A percentile compares a stretch with the other conserved stretches of the same genome.
Conservation (phyloP, 192 early-diverging fungal genomes). For the Allomyces macrogynus region DNA sequence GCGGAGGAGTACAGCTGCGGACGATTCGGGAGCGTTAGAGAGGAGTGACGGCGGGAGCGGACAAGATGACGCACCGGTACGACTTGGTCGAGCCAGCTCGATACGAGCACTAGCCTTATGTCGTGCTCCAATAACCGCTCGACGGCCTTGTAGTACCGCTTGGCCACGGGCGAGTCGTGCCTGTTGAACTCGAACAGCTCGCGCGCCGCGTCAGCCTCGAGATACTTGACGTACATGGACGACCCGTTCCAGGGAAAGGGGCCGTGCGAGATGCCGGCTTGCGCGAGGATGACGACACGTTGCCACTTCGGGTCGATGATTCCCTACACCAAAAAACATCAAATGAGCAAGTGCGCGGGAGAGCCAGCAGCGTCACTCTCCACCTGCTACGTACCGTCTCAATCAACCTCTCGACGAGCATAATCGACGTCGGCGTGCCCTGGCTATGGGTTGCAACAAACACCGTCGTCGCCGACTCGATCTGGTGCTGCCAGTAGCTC, state of each 20-base stretch:
- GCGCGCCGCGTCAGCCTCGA: slow-evolving; percentile 72
- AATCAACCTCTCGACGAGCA: slow-evolving; percentile 55
- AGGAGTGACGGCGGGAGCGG: too few species aligned
- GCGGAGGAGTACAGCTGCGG: slow-evolving; percentile 44
- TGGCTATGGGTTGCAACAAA: slow-evolving; percentile 85
- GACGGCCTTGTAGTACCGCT: slow-evolving; percentile 50
- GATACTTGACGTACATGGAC: slow-evolving; percentile 20
- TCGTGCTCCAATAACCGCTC: slow-evolving; percentile 41
- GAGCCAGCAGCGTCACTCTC: too few species aligned
- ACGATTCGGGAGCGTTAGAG: too few species aligned
- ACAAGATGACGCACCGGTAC: slow-evolving; percentile 31
- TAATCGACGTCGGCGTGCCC: slow-evolving; percentile 70
- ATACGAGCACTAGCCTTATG: slow-evolving; percentile 54
- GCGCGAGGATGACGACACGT: slow-evolving; percentile 56
- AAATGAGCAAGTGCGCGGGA: too few species aligned
- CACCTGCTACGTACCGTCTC: slow-evolving; percentile 4
- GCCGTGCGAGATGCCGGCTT: slow-evolving; percentile 85
- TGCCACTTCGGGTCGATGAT: slow-evolving; percentile 45
- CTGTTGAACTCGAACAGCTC: slow-evolving; percentile 92
- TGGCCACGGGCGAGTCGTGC: slow-evolving; percentile 40
- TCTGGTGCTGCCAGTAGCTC: background rate
- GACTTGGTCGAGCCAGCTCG: slow-evolving; percentile 87
- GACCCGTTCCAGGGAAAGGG: slow-evolving; percentile 41
- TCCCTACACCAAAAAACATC: slow-evolving; percentile 10
- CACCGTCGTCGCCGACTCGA: slow-evolving; percentile 43